phyloP scores from a whole-genome alignment of 129 eudicot species.

The Escallonia herrerae region DNA sequence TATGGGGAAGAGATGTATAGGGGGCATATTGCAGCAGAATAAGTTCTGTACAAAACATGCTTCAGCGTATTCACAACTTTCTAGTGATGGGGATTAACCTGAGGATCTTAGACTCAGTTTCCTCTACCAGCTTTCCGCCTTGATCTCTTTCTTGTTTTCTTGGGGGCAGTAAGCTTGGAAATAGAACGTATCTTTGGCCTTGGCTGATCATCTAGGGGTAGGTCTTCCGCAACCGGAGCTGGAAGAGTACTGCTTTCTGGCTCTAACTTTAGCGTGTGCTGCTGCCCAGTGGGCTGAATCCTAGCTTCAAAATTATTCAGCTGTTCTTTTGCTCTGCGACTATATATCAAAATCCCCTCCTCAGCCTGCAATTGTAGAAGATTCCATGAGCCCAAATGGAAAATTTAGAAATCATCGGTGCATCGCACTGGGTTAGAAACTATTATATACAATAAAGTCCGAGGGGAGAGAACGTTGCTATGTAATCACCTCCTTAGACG shows the following conservation, averaged over 20 bases:
- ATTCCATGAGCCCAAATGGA: not conserved
- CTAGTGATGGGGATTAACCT: constrained; percentile 20
- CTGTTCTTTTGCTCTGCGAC: constrained; percentile 40
- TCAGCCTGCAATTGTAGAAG: constrained; percentile 32
- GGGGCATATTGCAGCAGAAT: no score
- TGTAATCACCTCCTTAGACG: no score
- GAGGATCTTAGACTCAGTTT: constrained; percentile 36
- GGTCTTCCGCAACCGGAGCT: constrained; percentile 14
- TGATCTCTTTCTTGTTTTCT: constrained; percentile 41
- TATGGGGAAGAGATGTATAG: no score
- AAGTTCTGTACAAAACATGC: no score
- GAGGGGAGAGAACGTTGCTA: no score
- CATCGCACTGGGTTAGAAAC: no score
- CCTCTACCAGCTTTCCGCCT: constrained; percentile 42
- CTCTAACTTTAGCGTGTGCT: constrained; percentile 24
- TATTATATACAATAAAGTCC: no score
- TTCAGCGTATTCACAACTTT: no score
- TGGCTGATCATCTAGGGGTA: constrained; percentile 34
- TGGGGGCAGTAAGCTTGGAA: constrained; percentile 39
- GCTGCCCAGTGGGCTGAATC: constrained; percentile 31
- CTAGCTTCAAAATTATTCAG: constrained; percentile 28
- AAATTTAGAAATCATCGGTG: not conserved
- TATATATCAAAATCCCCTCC: constrained; percentile 39
- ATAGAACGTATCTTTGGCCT: constrained; percentile 33
- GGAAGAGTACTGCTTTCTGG: constrained; percentile 8